These are phyloP conservation scores for Pittosporum tobira DNA, from an alignment of 129 eudicot species.

Conservation along the genomic window DNA sequence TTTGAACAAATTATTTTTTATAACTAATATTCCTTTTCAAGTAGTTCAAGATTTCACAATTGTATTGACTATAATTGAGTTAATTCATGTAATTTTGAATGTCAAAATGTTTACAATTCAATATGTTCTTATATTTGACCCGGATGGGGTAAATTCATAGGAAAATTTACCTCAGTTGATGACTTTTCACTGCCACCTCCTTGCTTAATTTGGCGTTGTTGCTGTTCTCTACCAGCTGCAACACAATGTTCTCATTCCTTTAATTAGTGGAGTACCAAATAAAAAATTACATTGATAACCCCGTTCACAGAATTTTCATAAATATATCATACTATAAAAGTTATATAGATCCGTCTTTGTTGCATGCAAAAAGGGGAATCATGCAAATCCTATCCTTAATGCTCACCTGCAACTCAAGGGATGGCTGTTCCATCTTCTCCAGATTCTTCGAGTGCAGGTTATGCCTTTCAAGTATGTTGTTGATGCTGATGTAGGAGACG, in stretches of 20 bases:
- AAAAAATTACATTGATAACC: not conserved
- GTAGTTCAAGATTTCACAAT: too few relatives aligned
- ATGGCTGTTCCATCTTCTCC: slow-evolving; percentile 66
- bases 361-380: not conserved
- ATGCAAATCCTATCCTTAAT: not conserved
- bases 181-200: slow-evolving; percentile 79
- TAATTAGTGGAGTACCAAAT: not conserved
- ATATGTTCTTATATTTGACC: too few relatives aligned
- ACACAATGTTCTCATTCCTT: slow-evolving; percentile 3
- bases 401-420: slow-evolving; percentile 79
- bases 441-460: slow-evolving; percentile 76
- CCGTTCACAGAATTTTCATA: not conserved
- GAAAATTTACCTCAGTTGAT: slow-evolving; percentile 53
- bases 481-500: slow-evolving; percentile 44
- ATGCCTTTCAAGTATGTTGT: slow-evolving; percentile 71
- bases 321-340: too few relatives aligned
- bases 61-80: too few relatives aligned
- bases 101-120: too few relatives aligned
- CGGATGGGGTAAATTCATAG: too few relatives aligned
- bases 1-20: too few relatives aligned
- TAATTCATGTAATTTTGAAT: too few relatives aligned
- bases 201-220: slow-evolving; percentile 60
- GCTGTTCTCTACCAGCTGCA: slow-evolving; percentile 80
- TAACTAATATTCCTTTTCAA: too few relatives aligned
- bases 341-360: not conserved